Percentiles rank a stretch among this genome's conserved stretches.
These are phyloP conservation scores for Boletus rex-veris DNA, from an alignment of 768 basidiomycete species.

Conservation along the genomic window DNA sequence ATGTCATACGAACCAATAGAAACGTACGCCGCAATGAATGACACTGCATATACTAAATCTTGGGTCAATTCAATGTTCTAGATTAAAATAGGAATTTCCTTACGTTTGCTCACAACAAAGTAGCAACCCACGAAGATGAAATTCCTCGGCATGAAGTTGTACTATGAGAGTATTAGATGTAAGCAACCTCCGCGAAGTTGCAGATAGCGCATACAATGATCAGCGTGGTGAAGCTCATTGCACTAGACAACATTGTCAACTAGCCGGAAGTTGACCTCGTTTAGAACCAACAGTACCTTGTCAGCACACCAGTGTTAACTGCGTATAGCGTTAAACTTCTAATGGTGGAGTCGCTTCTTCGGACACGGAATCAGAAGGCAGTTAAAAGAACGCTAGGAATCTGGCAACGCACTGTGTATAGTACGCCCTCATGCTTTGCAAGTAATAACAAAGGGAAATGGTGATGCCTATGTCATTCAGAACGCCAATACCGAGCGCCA, in stretches of 20 bases:
- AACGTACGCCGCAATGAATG: conserved; percentile 62
- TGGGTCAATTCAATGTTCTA: background rate
- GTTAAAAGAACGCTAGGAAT: background rate
- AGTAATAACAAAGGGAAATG: conserved; percentile 48
- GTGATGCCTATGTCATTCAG: conserved; percentile 52
- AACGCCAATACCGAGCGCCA: conserved; percentile 49
- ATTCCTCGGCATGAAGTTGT: conserved; percentile 50
- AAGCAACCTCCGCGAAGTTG: background rate
- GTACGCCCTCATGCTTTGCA: conserved; percentile 51
- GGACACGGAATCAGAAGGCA: background rate
- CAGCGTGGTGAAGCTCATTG: conserved; percentile 44
- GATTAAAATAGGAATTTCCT: conserved; percentile 20
- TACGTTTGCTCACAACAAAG: conserved; percentile 65
- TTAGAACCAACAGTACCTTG: conserved; percentile 40
- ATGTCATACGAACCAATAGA: background rate
- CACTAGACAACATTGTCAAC: conserved; percentile 13
- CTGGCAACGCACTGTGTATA: conserved; percentile 37
- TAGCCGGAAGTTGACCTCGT: background rate
- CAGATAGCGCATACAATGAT: conserved; percentile 43
- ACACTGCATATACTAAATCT: conserved; percentile 55
- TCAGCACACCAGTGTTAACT: conserved; percentile 58
- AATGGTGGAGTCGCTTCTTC: conserved; percentile 55
- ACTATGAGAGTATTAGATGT: conserved; percentile 36
- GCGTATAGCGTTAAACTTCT: conserved; percentile 57
- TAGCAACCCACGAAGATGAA: conserved; percentile 60